A percentile compares a stretch with the other conserved stretches of the same genome.
These are phyloP conservation scores for Fusarium humuli DNA, from an alignment of 2,329 filamentous ascomycete species.

Conservation along the genomic window DNA sequence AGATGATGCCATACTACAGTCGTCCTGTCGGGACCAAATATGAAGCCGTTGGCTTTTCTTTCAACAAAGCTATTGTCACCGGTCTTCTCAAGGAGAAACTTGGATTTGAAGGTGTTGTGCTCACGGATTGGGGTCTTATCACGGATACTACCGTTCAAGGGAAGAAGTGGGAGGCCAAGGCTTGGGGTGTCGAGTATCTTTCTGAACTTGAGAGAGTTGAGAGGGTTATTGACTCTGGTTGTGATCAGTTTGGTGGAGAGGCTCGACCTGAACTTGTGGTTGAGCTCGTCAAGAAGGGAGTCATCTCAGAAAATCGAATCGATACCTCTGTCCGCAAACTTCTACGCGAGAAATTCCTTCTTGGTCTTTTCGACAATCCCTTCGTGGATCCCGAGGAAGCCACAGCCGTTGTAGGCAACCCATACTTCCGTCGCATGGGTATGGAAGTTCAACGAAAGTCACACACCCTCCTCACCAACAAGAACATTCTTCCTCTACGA, in stretches of 20 bases:
- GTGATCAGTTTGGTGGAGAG: slow-evolving; percentile 65
- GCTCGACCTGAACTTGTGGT: slow-evolving; percentile 59
- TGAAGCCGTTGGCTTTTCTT: slow-evolving; percentile 60
- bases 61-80: slow-evolving; percentile 63
- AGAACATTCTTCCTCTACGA: slow-evolving; percentile 37
- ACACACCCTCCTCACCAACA: slow-evolving; percentile 42
- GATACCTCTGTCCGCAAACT: slow-evolving; percentile 59
- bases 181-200: slow-evolving; percentile 62
- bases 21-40: slow-evolving; percentile 59
- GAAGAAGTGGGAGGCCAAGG: slow-evolving; percentile 49
- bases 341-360: slow-evolving; percentile 61
- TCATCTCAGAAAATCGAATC: slow-evolving; percentile 54
- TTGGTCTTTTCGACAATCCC: slow-evolving; percentile 63
- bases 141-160: slow-evolving; percentile 46
- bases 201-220: slow-evolving; percentile 55
- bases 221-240: slow-evolving; percentile 61
- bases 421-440: slow-evolving; percentile 51
- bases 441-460: slow-evolving; percentile 38
- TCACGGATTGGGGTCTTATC: slow-evolving; percentile 63
- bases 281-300: slow-evolving; percentile 55
- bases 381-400: slow-evolving; percentile 59
- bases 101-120: slow-evolving; percentile 62
- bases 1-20: slow-evolving; percentile 64
- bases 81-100: slow-evolving; percentile 59
- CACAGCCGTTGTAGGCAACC: slow-evolving; percentile 55